Percentiles rank a stretch among this genome's conserved stretches.
phyloP scores from a whole-genome alignment of 78 protist genomes.

The Speleostelium caveatum region DNA sequence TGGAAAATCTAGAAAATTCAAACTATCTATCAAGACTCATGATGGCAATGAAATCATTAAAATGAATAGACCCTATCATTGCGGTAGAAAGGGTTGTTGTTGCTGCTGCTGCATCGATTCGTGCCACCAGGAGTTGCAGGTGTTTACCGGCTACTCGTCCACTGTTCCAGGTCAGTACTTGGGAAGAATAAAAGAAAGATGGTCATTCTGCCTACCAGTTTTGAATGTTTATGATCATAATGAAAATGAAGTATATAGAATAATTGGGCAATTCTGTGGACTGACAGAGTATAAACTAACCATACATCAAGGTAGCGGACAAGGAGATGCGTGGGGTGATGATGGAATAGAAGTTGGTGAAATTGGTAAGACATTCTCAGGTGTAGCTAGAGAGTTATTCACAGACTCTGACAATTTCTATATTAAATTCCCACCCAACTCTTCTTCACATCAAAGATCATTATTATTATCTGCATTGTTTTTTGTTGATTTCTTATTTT shows the following conservation, averaged over 20 bases:
- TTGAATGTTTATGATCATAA: constrained; percentile 48
- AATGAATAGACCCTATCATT: constrained; percentile 3
- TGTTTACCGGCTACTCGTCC: constrained; percentile 11
- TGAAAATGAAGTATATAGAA: constrained; percentile 23
- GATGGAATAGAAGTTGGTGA: constrained; percentile 53
- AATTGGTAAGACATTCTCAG: constrained; percentile 25
- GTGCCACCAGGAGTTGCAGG: constrained; percentile 45
- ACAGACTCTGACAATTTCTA: constrained; percentile 29
- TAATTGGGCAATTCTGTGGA: constrained; percentile 27
- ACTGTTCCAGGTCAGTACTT: constrained; percentile 12
- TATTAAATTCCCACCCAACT: constrained; percentile 21
- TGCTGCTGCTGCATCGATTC: constrained; percentile 41
- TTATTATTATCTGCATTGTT: constrained; percentile 25
- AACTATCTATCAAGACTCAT: constrained; percentile 2
- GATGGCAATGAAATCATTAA: constrained; percentile 37
- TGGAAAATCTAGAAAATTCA: constrained; percentile 23
- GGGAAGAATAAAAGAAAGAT: constrained; percentile 46
- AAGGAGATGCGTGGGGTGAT: neutral
- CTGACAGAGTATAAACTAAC: constrained; percentile 6
- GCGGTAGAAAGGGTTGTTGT: constrained; percentile 45
- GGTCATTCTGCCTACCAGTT: constrained; percentile 17
- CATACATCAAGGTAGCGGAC: neutral
- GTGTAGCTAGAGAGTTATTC: constrained; percentile 13
- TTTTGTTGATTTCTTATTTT: constrained; percentile 31
- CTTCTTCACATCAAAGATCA: constrained; percentile 28